A percentile compares a stretch with the other conserved stretches of the same genome.
Conservation (phyloP, 352 stramenopile genomes). For the Globisporangium iwayamae region DNA sequence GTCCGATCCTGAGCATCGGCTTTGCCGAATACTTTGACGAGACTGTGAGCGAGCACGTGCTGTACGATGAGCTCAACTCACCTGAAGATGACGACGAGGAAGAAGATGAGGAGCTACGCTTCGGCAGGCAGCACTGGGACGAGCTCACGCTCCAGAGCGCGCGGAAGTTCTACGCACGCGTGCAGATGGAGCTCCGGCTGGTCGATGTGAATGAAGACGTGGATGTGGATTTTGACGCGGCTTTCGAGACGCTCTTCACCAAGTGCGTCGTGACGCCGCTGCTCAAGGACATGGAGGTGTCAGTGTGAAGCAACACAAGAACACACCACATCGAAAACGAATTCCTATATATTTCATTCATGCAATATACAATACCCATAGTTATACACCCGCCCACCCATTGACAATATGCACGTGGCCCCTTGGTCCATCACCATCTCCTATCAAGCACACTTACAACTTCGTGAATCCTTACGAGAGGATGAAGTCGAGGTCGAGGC, state of each 20-base stretch:
- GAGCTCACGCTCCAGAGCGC: neutral
- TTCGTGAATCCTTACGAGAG: constrained; percentile 5
- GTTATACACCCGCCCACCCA: neutral
- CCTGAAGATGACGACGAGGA: neutral
- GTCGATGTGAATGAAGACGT: neutral
- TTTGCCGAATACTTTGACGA: neutral
- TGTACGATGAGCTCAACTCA: neutral
- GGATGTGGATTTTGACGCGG: neutral
- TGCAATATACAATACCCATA: neutral
- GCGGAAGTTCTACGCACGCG: neutral
- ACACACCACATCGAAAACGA: neutral
- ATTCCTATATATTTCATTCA: neutral
- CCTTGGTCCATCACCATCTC: neutral
- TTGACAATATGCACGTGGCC: neutral
- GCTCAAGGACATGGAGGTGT: neutral
- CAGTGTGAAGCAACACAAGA: neutral
- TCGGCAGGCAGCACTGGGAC: neutral
- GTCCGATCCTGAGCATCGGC: neutral
- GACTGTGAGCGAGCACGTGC: neutral
- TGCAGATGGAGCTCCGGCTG: constrained; percentile 2
- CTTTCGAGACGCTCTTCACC: neutral
- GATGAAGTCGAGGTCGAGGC: constrained; percentile 7
- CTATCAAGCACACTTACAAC: neutral
- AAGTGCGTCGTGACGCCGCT: neutral
- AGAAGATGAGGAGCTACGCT: too few species aligned